A percentile compares a stretch with the other conserved stretches of the same genome.
Conservation (phyloP, 2,329 filamentous ascomycete species). For the Rhynchosporium secalis region DNA sequence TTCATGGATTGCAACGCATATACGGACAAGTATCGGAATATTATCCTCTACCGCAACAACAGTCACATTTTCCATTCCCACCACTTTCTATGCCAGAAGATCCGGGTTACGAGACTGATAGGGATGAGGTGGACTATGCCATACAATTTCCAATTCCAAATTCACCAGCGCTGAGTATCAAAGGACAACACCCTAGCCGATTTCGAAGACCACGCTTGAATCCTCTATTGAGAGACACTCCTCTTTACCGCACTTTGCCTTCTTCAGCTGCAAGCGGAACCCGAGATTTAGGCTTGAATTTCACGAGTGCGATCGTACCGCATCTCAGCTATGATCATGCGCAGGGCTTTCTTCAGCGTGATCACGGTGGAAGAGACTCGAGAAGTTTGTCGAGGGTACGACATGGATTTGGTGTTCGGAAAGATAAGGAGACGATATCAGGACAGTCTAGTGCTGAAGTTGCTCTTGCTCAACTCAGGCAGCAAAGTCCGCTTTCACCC, state of each 20-base stretch:
- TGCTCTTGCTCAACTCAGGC: slow-evolving; percentile 46
- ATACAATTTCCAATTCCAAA: not conserved
- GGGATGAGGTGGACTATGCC: slow-evolving; percentile 32
- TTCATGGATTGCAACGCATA: slow-evolving; percentile 13
- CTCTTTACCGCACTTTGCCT: not conserved
- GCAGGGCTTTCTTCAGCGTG: slow-evolving; percentile 31
- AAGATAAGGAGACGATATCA: slow-evolving; percentile 20
- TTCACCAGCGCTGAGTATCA: too few relatives aligned
- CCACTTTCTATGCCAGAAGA: slow-evolving; percentile 27
- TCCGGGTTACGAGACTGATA: slow-evolving; percentile 36
- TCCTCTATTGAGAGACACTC: not conserved
- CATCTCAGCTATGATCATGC: slow-evolving; percentile 33
- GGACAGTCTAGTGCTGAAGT: slow-evolving; percentile 45
- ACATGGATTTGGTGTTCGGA: slow-evolving; percentile 21
- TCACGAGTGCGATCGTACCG: slow-evolving; percentile 38
- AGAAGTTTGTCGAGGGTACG: not conserved
- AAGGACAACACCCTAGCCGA: not conserved
- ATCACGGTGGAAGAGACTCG: not conserved
- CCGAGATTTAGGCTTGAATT: slow-evolving; percentile 47
- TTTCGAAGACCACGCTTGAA: not conserved
- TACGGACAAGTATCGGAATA: not conserved
- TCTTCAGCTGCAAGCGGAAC: slow-evolving; percentile 36
- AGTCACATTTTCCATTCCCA: slow-evolving; percentile 21
- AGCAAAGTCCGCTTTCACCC: slow-evolving; percentile 40
- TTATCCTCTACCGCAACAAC: slow-evolving; percentile 11